Evolutionary conservation across 1,284 basidiomycete genomes (phyloP).

Genomic region (Boletellus deceptivus): DNA sequence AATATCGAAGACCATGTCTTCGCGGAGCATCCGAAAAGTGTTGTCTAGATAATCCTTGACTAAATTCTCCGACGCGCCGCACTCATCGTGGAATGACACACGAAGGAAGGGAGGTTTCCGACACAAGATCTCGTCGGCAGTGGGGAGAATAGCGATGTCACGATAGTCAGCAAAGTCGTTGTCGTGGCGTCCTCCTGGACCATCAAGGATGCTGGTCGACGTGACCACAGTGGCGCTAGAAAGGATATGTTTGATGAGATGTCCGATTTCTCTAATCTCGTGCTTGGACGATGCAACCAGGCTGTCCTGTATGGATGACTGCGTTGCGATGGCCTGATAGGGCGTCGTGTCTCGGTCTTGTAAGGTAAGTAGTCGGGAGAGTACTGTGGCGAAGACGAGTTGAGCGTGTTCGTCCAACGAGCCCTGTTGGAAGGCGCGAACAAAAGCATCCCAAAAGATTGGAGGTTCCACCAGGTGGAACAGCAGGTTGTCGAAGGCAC

Average conservation of each 20-base stretch:
- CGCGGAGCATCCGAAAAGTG: no score
- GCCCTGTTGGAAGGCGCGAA: constrained; percentile 11
- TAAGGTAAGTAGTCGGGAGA: constrained; percentile 43
- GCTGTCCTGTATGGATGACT: background rate
- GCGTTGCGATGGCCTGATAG: constrained; percentile 3
- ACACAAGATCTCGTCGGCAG: no score
- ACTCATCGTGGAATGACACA: no score
- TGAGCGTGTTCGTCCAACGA: constrained; percentile 37
- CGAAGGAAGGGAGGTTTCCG: no score
- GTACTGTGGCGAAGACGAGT: constrained; percentile 48
- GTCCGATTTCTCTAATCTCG: constrained; percentile 1
- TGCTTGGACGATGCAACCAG: background rate
- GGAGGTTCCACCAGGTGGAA: constrained; percentile 48
- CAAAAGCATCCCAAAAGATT: constrained; percentile 46
- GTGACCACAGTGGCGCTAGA: no score
- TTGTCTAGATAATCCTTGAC: no score
- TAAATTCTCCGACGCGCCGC: no score
- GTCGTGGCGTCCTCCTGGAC: no score
- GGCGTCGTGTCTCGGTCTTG: constrained; percentile 8
- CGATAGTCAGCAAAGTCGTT: constrained; percentile 44
- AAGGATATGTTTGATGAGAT: background rate
- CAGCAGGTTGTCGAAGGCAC: constrained; percentile 33
- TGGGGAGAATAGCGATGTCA: background rate
- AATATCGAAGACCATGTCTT: no score
- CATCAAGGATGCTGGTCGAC: no score